Evolutionary conservation across 2,329 filamentous ascomycete species (phyloP), one percentile per base, ranked within the genome.

Genomic region (Calonectria leucothoes): DNA sequence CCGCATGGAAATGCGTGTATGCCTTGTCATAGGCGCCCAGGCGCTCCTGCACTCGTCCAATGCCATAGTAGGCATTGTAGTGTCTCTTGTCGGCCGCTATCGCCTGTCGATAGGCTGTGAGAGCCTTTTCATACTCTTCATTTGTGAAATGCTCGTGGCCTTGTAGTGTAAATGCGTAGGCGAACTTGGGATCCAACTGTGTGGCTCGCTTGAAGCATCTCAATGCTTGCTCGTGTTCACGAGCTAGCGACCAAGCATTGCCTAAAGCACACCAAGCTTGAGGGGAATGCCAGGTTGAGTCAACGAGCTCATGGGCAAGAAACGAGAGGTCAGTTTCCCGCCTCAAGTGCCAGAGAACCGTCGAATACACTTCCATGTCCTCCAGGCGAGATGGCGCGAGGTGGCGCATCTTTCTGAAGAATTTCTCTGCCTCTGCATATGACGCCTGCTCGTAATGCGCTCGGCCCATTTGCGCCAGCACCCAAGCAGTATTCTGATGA

Each of bases 31-130:
- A 96, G 83, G 95, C 96, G 81, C 95, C 96, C 80, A 97, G 91
- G 81, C 96, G 96, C 84, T 98, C 95, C 80, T 96, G 97, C 1
- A 98, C 95, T 73, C 91, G 89, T 35, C 92, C 92, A 70, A 94
- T 92, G 77, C 97, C 97, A 83, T 98, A 99, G 91, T 97, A 98
- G n/a, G 96, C 97, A 82, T 98, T 98, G 87, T 98, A 99, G 82
- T 98, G 96, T 25, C 96, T 92, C 69, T 91, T 92, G 81, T 99
- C 96, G 0, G 95, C 95, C 55, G 93, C 91, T 77, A 99, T 94
- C 2, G 95, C 96, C 67, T 93, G 91, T 39, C 97, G 92, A 84
- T 98, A 99, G 2, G 95, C 93, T 48, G 93, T 92, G 55, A 98
- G 90, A 0, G 97, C 97, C 83, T 98, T 98, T 82, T 98, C 96